These are phyloP conservation scores for Aspergillus taichungensis DNA, from an alignment of 495 filamentous ascomycete genomes.

Conservation along the genomic window DNA sequence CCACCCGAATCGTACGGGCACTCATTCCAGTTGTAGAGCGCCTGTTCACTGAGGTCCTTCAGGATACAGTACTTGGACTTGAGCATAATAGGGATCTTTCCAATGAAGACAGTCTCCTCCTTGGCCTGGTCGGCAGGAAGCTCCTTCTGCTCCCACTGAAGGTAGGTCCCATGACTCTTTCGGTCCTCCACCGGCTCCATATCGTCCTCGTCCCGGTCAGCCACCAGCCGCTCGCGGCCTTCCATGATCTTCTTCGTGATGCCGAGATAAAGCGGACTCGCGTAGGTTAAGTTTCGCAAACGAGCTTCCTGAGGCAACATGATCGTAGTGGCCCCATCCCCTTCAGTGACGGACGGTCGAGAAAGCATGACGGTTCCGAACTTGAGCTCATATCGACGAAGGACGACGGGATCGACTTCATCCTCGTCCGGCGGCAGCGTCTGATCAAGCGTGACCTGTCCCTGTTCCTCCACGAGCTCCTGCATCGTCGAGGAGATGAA, in stretches of 20 bases:
- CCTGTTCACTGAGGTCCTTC: slow-evolving; percentile 67
- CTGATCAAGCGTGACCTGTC: slow-evolving; percentile 79
- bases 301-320: slow-evolving; percentile 89
- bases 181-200: slow-evolving; percentile 38
- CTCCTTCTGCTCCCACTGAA: slow-evolving; percentile 43
- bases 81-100: slow-evolving; percentile 94
- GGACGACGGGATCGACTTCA: slow-evolving; percentile 61
- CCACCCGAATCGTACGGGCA: slow-evolving; percentile 97
- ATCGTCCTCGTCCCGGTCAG: slow-evolving; percentile 42
- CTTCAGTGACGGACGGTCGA: slow-evolving; percentile 80
- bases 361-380: slow-evolving; percentile 81
- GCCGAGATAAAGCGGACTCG: slow-evolving; percentile 77
- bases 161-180: slow-evolving; percentile 35
- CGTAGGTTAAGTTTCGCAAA: slow-evolving; percentile 89
- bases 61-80: slow-evolving; percentile 91
- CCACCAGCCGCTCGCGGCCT: slow-evolving; percentile 64
- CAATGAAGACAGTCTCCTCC: slow-evolving; percentile 69
- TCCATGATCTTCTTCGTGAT: slow-evolving; percentile 73
- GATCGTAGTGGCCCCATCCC: slow-evolving; percentile 72
- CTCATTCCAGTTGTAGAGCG: slow-evolving; percentile 80
- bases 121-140: slow-evolving; percentile 55
- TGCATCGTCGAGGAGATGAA: slow-evolving; percentile 90
- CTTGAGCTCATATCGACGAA: slow-evolving; percentile 87
- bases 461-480: slow-evolving; percentile 82
- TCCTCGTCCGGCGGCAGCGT: slow-evolving; percentile 62